Evolutionary conservation across 768 basidiomycete species (phyloP).

Genomic region (Pulveroboletus frians): DNA sequence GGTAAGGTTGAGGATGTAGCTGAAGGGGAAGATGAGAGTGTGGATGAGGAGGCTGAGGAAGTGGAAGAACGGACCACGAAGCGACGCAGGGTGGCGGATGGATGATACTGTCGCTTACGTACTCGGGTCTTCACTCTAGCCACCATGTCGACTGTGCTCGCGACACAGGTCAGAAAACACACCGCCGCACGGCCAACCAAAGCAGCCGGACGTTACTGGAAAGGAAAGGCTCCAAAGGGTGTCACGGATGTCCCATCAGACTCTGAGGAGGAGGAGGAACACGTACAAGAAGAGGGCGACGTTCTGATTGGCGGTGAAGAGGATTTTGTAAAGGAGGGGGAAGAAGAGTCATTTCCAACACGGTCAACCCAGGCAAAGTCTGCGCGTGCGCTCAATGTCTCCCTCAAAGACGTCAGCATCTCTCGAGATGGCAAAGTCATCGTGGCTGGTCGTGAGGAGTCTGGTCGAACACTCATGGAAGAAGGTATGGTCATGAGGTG

Average conservation of each 20-base stretch:
- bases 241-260: conserved; percentile 54
- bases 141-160: conserved; percentile 31
- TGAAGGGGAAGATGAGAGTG: not conserved
- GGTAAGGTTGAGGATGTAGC: not conserved
- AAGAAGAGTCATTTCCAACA: conserved; percentile 40
- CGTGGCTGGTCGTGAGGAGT: conserved; percentile 74
- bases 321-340: conserved; percentile 43
- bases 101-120: not conserved
- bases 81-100: not conserved
- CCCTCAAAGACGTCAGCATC: conserved; percentile 75
- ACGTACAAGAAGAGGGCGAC: conserved; percentile 47
- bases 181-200: conserved; percentile 74
- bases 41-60: not conserved
- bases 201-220: conserved; percentile 85
- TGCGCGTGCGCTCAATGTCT: conserved; percentile 60
- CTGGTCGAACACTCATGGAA: conserved; percentile 65
- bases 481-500: conserved; percentile 34
- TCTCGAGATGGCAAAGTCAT: conserved; percentile 76
- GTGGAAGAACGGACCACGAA: not conserved
- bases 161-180: conserved; percentile 49
- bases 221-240: conserved; percentile 84
- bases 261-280: conserved; percentile 52
- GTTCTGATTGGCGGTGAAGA: conserved; percentile 56
- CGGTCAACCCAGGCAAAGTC: conserved; percentile 31
- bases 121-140: not conserved